Conservation (phyloP, 164 flowering plant species). For the Liquidambar formosana region DNA sequence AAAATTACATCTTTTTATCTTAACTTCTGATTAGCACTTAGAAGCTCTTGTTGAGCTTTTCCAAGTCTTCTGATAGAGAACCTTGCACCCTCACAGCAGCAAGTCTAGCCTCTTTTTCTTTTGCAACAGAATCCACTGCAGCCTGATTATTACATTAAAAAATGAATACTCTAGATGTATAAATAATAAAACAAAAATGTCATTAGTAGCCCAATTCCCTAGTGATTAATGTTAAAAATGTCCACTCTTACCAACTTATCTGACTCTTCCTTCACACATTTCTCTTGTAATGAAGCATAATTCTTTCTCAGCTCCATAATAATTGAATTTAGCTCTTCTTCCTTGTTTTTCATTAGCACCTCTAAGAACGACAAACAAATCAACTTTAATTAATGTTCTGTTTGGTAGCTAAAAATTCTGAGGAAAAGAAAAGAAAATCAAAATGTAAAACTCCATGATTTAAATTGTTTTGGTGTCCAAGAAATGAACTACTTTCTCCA, state of each 20-base stretch:
- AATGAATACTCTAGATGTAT: neutral
- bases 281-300: constrained; percentile 43
- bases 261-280: constrained; percentile 52
- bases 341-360: constrained; percentile 46
- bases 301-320: constrained; percentile 49
- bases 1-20: neutral
- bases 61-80: constrained; percentile 52
- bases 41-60: constrained; percentile 49
- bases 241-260: constrained; percentile 58
- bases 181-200: neutral
- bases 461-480: too few relatives aligned
- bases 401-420: neutral
- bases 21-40: constrained; percentile 69
- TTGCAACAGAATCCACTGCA: constrained; percentile 50
- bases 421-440: neutral
- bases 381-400: neutral
- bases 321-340: constrained; percentile 55
- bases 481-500: too few relatives aligned
- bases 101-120: constrained; percentile 53
- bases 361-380: constrained; percentile 31
- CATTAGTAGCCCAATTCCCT: neutral
- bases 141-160: constrained; percentile 25
- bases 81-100: constrained; percentile 46
- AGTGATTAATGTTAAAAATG: neutral
- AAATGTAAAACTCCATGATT: neutral